Conservation (phyloP, 1,284 basidiomycete species). For the Sanguinoderma infundibulare region DNA sequence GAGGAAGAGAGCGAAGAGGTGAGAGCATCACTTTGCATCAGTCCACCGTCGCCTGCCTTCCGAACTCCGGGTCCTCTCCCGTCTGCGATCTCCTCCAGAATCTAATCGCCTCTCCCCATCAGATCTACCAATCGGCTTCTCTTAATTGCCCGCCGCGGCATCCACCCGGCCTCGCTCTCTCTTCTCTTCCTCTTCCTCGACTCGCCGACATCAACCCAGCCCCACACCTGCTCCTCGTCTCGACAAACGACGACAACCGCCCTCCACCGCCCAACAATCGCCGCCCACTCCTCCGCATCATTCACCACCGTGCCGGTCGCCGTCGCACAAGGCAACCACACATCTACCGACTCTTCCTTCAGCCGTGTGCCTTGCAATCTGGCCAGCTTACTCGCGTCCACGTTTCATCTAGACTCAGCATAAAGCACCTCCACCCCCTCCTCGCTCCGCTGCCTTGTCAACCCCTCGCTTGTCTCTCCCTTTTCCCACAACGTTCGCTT, state of each 20-base stretch:
- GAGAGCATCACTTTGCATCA: slow-evolving; percentile 13
- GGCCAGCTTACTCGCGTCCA: not conserved
- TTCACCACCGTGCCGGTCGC: too few species aligned
- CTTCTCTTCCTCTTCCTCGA: not conserved
- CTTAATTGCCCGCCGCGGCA: slow-evolving; percentile 19
- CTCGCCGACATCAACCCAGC: not conserved
- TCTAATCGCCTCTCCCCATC: slow-evolving; percentile 1
- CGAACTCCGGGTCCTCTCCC: slow-evolving; percentile 16
- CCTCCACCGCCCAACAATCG: too few species aligned
- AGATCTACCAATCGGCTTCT: slow-evolving; percentile 11
- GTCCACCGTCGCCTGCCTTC: slow-evolving; percentile 10
- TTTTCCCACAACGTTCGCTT: not conserved
- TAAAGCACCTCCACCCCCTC: not conserved
- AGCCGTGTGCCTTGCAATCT: not conserved
- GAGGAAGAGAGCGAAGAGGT: slow-evolving; percentile 14
- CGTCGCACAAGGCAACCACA: too few species aligned
- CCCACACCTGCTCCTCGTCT: not conserved
- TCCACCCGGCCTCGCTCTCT: too few species aligned
- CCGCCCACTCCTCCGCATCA: too few species aligned
- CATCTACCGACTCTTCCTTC: not conserved
- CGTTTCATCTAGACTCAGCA: not conserved
- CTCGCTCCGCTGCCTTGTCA: not conserved
- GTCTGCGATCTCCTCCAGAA: slow-evolving; percentile 8
- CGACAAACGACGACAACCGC: not conserved
- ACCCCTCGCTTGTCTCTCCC: not conserved